Evolutionary conservation across 2,329 filamentous ascomycete species (phyloP), one percentile per base, ranked within the genome.

Genomic region (Fusarium heterosporum): DNA sequence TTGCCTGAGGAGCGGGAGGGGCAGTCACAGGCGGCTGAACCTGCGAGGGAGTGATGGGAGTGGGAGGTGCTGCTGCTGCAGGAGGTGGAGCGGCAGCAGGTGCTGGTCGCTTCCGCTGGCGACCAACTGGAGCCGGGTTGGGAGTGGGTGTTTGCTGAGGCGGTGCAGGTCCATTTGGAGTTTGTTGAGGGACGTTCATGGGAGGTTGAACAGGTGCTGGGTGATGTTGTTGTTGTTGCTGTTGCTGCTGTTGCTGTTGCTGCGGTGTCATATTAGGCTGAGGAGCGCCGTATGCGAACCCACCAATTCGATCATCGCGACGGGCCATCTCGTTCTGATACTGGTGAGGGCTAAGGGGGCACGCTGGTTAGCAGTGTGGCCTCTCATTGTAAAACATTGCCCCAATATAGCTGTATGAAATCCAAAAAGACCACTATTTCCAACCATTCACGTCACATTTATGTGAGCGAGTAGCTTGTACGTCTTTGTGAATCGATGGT

Each of bases 281-380:
- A 46, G 78, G 73, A 41, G 74, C 72, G 63, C 75, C 77, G 52
- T 81, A 82, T 45, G 78, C 76, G 57, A 81, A 82, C 19, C 46
- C 34, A 17, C 81, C 79, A 71, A 80, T 80, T 55, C 78, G 78
- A 66, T 82, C 80, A 70, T 77, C 78, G 55, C 80, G 79, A 62
- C 79, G 79, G 67, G 76, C 78, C 83, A 86, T 82, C 65, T 86
- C 83, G 69, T 79, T 75, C 75, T 82, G 83, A 71, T 86, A 86
- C 54, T 80, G 75, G 72, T 86, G 83, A 63, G 73, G 68, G 60
- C 78, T 80, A 61, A 72, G 61, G 66, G 59, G 64, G 57, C 40
- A 64, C 55, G 64, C 55, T 59, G 68, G 69, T 78, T 70, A 78
- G 77, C 71, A 69, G 52, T 61, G 64, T 71, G 64, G 59, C 60